Evolutionary conservation across 2,329 filamentous ascomycete species (phyloP).

Genomic region (Xylariaceae sp.): DNA sequence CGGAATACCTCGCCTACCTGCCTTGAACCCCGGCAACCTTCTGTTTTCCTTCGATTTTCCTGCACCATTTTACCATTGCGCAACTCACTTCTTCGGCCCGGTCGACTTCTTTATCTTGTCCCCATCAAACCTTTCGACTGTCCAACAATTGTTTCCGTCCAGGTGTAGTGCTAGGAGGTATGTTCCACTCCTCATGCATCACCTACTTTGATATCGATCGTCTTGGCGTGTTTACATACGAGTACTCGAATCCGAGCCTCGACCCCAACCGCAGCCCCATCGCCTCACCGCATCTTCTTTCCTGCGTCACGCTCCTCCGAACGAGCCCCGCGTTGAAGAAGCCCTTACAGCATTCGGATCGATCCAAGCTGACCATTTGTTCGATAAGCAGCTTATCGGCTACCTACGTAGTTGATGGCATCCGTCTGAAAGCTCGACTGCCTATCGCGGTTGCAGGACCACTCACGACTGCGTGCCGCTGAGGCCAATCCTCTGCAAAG

Average conservation of each 20-base stretch:
- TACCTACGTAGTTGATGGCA: constrained; percentile 9
- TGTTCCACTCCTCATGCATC: constrained; percentile 6
- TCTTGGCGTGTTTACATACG: constrained; percentile 23
- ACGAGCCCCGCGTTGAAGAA: not conserved
- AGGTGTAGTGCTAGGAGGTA: not conserved
- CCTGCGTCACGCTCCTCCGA: constrained; percentile 8
- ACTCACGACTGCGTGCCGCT: not conserved
- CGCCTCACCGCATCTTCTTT: constrained; percentile 8
- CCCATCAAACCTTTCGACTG: not conserved
- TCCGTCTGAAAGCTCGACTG: constrained; percentile 3
- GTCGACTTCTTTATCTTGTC: not conserved
- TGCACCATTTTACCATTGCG: too few relatives aligned
- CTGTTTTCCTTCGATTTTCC: constrained; percentile 4
- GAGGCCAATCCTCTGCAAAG: constrained; percentile 11
- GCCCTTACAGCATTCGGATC: not conserved
- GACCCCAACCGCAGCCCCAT: not conserved
- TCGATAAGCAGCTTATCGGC: not conserved
- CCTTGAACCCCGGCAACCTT: not conserved
- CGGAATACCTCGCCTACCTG: not conserved
- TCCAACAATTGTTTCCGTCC: not conserved
- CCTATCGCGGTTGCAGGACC: constrained; percentile 4
- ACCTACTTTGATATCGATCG: constrained; percentile 13
- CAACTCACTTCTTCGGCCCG: not conserved
- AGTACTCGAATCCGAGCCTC: not conserved
- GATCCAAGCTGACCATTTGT: not conserved